Evolutionary conservation across 768 basidiomycete species (phyloP).

Genomic region (Gyrodon lividus): DNA sequence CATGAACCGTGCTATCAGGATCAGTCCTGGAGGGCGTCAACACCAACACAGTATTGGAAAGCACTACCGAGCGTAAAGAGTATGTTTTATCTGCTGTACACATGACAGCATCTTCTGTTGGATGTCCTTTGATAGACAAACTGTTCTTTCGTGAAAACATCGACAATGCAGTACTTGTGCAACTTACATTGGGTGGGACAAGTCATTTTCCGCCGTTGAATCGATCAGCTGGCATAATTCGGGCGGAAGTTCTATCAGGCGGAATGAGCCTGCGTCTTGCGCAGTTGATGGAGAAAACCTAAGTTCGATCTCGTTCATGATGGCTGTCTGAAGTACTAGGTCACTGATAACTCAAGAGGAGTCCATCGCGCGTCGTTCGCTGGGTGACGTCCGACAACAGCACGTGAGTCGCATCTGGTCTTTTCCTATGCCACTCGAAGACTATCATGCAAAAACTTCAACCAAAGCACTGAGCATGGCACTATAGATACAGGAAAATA

Average conservation of each 20-base stretch:
- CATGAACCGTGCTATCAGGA: conserved; percentile 50
- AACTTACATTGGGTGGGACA: conserved; percentile 30
- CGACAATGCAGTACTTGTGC: not conserved
- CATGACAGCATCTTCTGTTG: conserved; percentile 83
- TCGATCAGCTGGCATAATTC: conserved; percentile 67
- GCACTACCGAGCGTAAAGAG: conserved; percentile 74
- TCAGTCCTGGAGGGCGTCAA: conserved; percentile 48
- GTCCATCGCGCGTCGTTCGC: not conserved
- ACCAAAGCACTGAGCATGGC: not conserved
- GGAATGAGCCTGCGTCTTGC: conserved; percentile 54
- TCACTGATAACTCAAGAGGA: no score
- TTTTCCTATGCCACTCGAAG: not conserved
- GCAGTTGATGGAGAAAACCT: conserved; percentile 50
- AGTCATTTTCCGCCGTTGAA: conserved; percentile 37
- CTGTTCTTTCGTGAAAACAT: conserved; percentile 32
- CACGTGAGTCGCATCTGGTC: not conserved
- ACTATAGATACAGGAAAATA: not conserved
- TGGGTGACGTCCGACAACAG: no score
- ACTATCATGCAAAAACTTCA: not conserved
- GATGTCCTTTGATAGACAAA: conserved; percentile 76
- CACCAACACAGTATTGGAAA: conserved; percentile 87
- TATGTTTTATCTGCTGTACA: conserved; percentile 85
- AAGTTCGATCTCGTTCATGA: conserved; percentile 38
- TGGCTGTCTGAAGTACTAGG: not conserved
- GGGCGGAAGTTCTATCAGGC: conserved; percentile 70